Evolutionary conservation across 805 yeast genomes (phyloP), one percentile per base, ranked within the genome.

Genomic region (Nakazawaea holstii): DNA sequence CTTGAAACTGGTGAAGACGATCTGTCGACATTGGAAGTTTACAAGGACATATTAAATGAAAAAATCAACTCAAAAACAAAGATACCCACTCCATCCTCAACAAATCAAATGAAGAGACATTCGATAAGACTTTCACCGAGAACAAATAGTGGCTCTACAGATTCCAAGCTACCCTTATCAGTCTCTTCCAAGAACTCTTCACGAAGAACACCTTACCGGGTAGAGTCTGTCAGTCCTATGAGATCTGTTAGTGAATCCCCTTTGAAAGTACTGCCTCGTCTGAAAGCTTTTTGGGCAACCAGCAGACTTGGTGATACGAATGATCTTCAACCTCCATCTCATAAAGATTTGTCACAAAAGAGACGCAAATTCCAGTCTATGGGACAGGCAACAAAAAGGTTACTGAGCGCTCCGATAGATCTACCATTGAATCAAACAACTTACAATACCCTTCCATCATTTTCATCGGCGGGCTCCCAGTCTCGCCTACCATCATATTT

Each of bases 161-260:
- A 38, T 7, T 45, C 48, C 28, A 39, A 30, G 17, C 39, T 45
- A 8, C 48, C 48, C 6, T 20, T 45, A 9, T 45, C 48, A 6
- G 36, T 36, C 6, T 35, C 46, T 7, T 17, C 11, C 20, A 37
- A 9, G n/a, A 29, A 29, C 14, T 11, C 17, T 8, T 15, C 31
- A 10, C n/a, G 15, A 13, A 24, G 15, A 14, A 31, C 43, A 11
- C 42, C 37, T 14, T 20, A 15, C 6, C 24, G 30, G n/a, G 8
- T 31, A 15, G 24, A 9, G 11, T 39, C 39, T 11, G 35, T 17
- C 17, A 28, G 31, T n/a, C 31, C 43, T 4, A 20, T 30, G 28
- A 31, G 49, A 28, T 46, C 49, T 13, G 45, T 46, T 7, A 46
- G 49, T 30, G 49, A 46, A 7, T 46, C 49, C 9, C 45, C 45